These are phyloP conservation scores for Dalbergia cultrata DNA, from an alignment of 306 rosid species.

Conservation along the genomic window DNA sequence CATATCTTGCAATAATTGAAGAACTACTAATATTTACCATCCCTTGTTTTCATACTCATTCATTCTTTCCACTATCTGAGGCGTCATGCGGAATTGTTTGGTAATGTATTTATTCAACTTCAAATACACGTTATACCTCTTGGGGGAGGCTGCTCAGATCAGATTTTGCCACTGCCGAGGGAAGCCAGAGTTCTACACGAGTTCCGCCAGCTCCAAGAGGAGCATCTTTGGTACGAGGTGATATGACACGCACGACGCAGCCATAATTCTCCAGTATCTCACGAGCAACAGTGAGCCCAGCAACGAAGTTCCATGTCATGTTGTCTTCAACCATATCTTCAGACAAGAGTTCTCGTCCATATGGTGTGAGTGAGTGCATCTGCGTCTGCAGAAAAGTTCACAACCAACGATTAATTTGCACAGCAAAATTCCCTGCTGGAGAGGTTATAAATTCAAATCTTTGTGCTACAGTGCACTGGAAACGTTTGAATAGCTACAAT, in stretches of 20 bases:
- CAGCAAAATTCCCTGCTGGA: constrained; percentile 7
- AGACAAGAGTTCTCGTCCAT: constrained; percentile 77
- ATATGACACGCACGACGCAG: constrained; percentile 85
- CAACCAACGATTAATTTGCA: constrained; percentile 43
- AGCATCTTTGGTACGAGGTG: constrained; percentile 82
- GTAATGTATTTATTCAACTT: constrained; percentile 31
- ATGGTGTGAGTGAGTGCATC: constrained; percentile 88
- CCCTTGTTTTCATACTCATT: constrained; percentile 21
- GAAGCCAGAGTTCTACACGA: constrained; percentile 94
- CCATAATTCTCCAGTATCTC: constrained; percentile 95
- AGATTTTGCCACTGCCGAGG: constrained; percentile 56
- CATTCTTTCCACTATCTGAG: constrained; percentile 28
- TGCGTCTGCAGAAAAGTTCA: constrained; percentile 77
- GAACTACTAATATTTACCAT: constrained; percentile 42
- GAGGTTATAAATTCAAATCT: constrained; percentile 24
- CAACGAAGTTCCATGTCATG: constrained; percentile 96
- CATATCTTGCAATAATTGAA: constrained; percentile 28
- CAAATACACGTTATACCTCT: constrained; percentile 51
- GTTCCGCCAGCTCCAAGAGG: constrained; percentile 96
- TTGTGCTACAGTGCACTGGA: neutral
- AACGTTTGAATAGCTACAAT: constrained; percentile 4
- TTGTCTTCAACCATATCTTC: constrained; percentile 86
- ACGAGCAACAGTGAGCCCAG: constrained; percentile 92
- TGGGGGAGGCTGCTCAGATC: constrained; percentile 56
- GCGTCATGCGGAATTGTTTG: constrained; percentile 4